Evolutionary conservation across 169 alveolate genomes (phyloP), one percentile per base, ranked within the genome.

Genomic region (Sarcocystis neurona): DNA sequence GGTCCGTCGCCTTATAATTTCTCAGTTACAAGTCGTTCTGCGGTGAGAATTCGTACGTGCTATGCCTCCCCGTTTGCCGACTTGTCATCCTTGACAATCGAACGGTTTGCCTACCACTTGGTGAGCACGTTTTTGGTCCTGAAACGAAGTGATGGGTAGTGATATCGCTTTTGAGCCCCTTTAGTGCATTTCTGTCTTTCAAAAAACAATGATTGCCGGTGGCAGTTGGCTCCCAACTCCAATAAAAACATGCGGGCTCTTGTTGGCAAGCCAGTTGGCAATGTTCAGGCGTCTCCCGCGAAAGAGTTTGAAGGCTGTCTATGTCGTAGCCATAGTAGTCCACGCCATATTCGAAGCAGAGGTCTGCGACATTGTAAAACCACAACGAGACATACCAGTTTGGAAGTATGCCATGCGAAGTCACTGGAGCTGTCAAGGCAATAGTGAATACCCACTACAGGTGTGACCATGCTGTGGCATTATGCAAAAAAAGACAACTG

Each of bases 281-380:
- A 20, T 72, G 82, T 3, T 41, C 58, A 39, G 82, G 82, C 60
- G 82, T 39, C 23, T 39, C 43, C 56, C 23, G 8, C 50, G 75
- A 63, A 8, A 44, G n/a, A 2, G 48, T 72, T 56, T 72, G 58
- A 32, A 72, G 82, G 10, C 43, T 72, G 12, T 72, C 82, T 18
- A 72, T 56, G 56, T 72, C 82, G 58, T 27, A 72, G 27, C 82
- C 82, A 2, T 48, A 39, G 82, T 72, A 72, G 56, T 72, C 82
- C 32, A 72, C 82, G 6, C 82, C 82, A 39, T 20, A 15, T 44
- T 72, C 82, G 56, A n/a, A 44, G 34, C 82, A 72, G 12, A 23
- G n/a, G n/a, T n/a, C 66, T 53, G 66, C 12, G 66, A 53, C 66
- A 53, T 12, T 12, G 30, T 15, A 53, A 53, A 53, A 53, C 23